These are phyloP conservation scores for Fusarium beomiforme DNA, from an alignment of 2,329 filamentous ascomycete species.

Conservation along the genomic window DNA sequence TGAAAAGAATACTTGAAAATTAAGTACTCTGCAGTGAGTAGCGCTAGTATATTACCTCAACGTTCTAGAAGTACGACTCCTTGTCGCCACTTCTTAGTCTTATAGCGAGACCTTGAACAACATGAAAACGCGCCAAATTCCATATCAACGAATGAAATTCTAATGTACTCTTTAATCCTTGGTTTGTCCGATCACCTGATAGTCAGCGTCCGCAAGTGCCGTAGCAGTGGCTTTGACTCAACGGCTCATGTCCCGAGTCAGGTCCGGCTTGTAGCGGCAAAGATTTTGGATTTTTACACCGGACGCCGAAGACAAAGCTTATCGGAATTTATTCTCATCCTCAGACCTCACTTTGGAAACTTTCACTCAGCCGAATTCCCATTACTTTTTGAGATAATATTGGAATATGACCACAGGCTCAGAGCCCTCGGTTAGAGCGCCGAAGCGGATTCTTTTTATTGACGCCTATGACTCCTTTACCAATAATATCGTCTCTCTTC, in stretches of 20 bases:
- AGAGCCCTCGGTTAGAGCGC: slow-evolving; percentile 16
- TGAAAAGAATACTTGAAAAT: not conserved
- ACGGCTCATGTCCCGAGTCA: slow-evolving; percentile 34
- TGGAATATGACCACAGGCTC: slow-evolving; percentile 37
- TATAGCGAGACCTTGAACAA: slow-evolving; percentile 12
- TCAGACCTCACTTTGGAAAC: not conserved
- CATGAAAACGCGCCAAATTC: not conserved
- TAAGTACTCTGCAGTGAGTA: slow-evolving; percentile 21
- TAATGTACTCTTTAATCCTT: not conserved
- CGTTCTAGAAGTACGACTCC: slow-evolving; percentile 3
- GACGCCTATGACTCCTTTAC: slow-evolving; percentile 98
- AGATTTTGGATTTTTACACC: slow-evolving; percentile 27
- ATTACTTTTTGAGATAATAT: not conserved
- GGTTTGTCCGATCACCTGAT: slow-evolving; percentile 28
- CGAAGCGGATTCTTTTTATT: slow-evolving; percentile 78
- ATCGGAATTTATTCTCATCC: not conserved
- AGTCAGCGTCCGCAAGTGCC: not conserved
- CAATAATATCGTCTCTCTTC: slow-evolving; percentile 89
- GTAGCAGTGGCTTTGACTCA: slow-evolving; percentile 10
- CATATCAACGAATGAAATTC: not conserved
- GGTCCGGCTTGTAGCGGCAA: slow-evolving; percentile 42
- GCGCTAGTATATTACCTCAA: not conserved
- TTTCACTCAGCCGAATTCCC: not conserved
- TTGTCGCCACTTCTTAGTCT: slow-evolving; percentile 29
- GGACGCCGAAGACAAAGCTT: slow-evolving; percentile 17